Percentiles rank a stretch among this genome's conserved stretches.
Evolutionary conservation across 164 flowering plant species (phyloP).

Genomic region (Piper betle): DNA sequence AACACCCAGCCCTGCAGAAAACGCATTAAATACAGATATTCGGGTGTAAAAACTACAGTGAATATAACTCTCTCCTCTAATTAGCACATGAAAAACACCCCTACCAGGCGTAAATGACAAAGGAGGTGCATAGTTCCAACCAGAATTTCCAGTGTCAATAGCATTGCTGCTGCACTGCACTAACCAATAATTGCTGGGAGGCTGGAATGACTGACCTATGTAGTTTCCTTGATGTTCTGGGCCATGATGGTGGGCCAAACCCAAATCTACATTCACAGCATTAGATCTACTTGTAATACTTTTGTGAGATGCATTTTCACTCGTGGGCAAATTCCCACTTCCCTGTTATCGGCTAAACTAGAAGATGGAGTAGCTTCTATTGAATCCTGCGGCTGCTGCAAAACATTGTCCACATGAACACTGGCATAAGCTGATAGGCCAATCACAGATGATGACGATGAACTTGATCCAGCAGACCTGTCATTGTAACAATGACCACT

Average conservation of each 20-base stretch:
- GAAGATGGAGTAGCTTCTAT: slow-evolving; percentile 22
- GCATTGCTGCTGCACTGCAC: slow-evolving; percentile 25
- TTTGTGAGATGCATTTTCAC: slow-evolving; percentile 27
- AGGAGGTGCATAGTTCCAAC: slow-evolving; percentile 37
- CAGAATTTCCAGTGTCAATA: slow-evolving; percentile 28
- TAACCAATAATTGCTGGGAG: slow-evolving; percentile 28
- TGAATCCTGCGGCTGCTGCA: slow-evolving; percentile 12
- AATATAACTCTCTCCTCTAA: not conserved
- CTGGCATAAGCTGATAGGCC: not conserved
- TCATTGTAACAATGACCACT: slow-evolving; percentile 18
- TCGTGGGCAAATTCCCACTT: slow-evolving; percentile 12
- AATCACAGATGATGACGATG: slow-evolving; percentile 20
- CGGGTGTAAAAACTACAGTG: not conserved
- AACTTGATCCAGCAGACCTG: slow-evolving; percentile 41
- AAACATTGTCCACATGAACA: slow-evolving; percentile 24
- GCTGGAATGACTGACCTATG: slow-evolving; percentile 34
- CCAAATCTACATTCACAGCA: slow-evolving; percentile 25
- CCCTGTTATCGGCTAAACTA: slow-evolving; percentile 23
- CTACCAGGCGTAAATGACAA: slow-evolving; percentile 41
- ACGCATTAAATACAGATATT: not conserved
- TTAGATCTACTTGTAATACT: slow-evolving; percentile 36
- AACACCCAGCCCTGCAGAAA: slow-evolving; percentile 22
- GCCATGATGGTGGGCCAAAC: slow-evolving; percentile 24
- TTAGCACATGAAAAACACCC: not conserved
- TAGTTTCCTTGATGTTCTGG: slow-evolving; percentile 36